These are phyloP conservation scores for Nothophytophthora sp. DNA, from an alignment of 352 stramenopile genomes.

Conservation along the genomic window DNA sequence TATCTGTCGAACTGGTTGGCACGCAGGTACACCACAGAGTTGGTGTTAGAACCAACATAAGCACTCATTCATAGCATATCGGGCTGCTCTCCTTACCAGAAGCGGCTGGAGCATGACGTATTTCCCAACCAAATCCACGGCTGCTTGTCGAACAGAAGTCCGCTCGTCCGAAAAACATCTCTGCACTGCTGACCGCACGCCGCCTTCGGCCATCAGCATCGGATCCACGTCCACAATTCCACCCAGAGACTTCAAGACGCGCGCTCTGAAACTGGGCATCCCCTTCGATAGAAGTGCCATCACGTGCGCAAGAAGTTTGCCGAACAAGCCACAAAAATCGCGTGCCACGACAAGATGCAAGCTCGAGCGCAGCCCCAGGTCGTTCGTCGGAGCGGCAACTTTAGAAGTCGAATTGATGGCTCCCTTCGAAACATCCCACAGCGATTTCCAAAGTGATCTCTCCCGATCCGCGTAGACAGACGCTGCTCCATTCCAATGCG, in stretches of 20 bases:
- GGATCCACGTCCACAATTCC: conserved; percentile 84
- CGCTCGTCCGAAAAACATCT: conserved; percentile 78
- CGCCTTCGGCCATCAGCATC: conserved; percentile 76
- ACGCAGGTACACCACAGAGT: neutral
- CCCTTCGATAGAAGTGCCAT: conserved; percentile 79
- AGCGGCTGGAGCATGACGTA: conserved; percentile 74
- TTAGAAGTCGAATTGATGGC: conserved; percentile 47
- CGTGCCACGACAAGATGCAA: conserved; percentile 50
- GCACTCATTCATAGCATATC: too few species aligned
- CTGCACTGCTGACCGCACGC: conserved; percentile 56
- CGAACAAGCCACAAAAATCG: conserved; percentile 71
- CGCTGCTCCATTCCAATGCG: conserved; percentile 4
- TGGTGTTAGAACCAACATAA: too few species aligned
- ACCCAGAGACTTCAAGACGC: conserved; percentile 77
- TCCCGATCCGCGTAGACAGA: conserved; percentile 16
- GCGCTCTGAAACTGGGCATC: conserved; percentile 66
- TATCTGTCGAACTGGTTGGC: conserved; percentile 74
- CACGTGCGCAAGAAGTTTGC: conserved; percentile 67
- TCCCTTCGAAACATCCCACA: conserved; percentile 38
- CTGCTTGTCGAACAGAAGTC: conserved; percentile 80
- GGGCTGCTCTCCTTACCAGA: conserved; percentile 57
- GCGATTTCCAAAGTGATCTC: conserved; percentile 46
- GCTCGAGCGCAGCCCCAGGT: conserved; percentile 46
- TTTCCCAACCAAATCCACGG: conserved; percentile 84
- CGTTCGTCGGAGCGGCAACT: conserved; percentile 36